Conservation (phyloP, 495 filamentous ascomycete species). For the Peziza echinospora region DNA sequence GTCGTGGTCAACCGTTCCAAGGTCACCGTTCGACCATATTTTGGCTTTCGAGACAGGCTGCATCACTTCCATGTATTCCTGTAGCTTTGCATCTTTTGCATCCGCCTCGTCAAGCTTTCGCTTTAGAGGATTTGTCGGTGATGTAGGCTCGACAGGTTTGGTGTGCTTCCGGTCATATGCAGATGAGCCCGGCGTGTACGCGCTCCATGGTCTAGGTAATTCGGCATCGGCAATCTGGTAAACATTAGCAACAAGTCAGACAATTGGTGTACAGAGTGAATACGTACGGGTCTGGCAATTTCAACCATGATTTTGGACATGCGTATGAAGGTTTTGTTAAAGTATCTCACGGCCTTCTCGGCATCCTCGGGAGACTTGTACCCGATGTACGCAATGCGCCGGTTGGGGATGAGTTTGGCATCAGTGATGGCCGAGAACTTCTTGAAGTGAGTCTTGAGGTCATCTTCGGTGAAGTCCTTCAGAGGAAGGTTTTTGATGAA, state of each 20-base stretch:
- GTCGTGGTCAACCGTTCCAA: conserved; percentile 26
- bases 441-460: conserved; percentile 69
- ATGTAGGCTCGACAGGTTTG: conserved; percentile 1
- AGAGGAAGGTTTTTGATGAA: conserved; percentile 78
- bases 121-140: conserved; percentile 21
- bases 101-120: conserved; percentile 28
- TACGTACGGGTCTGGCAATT: conserved; percentile 59
- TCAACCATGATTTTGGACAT: conserved; percentile 93
- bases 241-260: conserved; percentile 11
- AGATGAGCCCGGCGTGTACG: conserved; percentile 14
- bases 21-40: conserved; percentile 41
- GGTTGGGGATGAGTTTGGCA: conserved; percentile 64
- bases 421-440: conserved; percentile 61
- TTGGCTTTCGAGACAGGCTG: conserved; percentile 42
- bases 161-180: conserved; percentile 23
- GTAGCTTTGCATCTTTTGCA: conserved; percentile 43
- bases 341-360: conserved; percentile 64
- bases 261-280: no score
- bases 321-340: conserved; percentile 82
- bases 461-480: conserved; percentile 43
- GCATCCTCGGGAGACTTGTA: conserved; percentile 71
- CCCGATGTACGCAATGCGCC: conserved; percentile 88
- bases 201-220: conserved; percentile 21
- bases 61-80: conserved; percentile 76
- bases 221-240: conserved; percentile 21